Conservation (phyloP, 768 basidiomycete species). For the Sistotremastrum niveocremeum region DNA sequence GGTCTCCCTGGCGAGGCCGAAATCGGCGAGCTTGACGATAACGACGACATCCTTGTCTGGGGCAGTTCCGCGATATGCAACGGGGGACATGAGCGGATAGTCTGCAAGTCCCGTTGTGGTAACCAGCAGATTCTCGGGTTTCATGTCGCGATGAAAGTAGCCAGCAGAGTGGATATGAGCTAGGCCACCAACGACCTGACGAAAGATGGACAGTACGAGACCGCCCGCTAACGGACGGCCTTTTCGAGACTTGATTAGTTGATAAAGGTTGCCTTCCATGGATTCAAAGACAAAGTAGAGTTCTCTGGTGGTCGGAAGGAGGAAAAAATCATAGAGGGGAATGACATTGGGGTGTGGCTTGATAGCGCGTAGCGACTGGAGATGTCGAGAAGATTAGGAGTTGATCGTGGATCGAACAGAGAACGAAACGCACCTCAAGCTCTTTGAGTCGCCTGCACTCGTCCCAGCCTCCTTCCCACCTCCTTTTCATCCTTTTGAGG, state of each 20-base stretch:
- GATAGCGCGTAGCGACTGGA: conserved; percentile 84
- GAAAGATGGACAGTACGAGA: conserved; percentile 88
- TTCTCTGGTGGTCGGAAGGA: conserved; percentile 89
- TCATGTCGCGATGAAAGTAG: conserved; percentile 99
- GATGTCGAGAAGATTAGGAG: conserved; percentile 8
- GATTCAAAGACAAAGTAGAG: conserved; percentile 99
- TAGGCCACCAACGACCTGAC: conserved; percentile 80
- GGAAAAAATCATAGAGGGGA: conserved; percentile 97
- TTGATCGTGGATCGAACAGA: conserved; percentile 6
- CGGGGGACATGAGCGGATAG: conserved; percentile 70
- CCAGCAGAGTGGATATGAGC: conserved; percentile 86
- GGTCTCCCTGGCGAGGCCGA: conserved; percentile 90
- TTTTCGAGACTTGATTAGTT: conserved; percentile 94
- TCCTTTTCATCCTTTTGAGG: conserved; percentile 96
- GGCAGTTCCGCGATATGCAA: conserved; percentile 45
- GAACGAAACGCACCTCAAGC: conserved; percentile 56
- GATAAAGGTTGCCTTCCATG: conserved; percentile 99
- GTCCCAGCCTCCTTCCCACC: conserved; percentile 96
- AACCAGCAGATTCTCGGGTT: conserved; percentile 97
- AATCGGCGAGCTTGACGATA: conserved; percentile 96
- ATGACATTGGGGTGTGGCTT: conserved; percentile 95
- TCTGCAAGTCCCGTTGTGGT: conserved; percentile 93
- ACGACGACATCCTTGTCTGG: conserved; percentile 90
- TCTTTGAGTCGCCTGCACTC: conserved; percentile 94
- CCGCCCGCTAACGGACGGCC: conserved; percentile 94